Evolutionary conservation across 2,329 filamentous ascomycete species (phyloP).

Genomic region (Fusarium compactum): DNA sequence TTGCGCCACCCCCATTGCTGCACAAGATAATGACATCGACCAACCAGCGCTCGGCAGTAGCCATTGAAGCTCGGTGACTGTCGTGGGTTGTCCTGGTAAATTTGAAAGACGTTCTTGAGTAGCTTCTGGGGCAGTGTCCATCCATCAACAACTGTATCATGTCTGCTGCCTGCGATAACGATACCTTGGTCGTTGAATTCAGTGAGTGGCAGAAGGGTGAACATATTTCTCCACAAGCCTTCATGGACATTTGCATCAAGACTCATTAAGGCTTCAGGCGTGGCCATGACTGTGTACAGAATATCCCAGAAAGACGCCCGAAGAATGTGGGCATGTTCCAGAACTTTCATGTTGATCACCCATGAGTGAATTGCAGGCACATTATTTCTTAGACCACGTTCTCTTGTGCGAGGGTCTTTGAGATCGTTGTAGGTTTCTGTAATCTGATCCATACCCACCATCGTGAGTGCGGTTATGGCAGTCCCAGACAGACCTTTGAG

Average conservation of each 20-base stretch:
- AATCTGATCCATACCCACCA: slow-evolving; percentile 58
- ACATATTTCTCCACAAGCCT: slow-evolving; percentile 68
- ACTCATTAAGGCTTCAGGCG: slow-evolving; percentile 51
- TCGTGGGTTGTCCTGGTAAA: slow-evolving; percentile 67
- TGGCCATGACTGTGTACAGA: slow-evolving; percentile 58
- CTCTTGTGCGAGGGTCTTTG: slow-evolving; percentile 58
- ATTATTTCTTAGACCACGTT: slow-evolving; percentile 65
- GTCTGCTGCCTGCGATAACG: slow-evolving; percentile 53
- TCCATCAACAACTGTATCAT: slow-evolving; percentile 59
- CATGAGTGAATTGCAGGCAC: slow-evolving; percentile 64
- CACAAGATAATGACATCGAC: slow-evolving; percentile 72
- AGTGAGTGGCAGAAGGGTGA: slow-evolving; percentile 69
- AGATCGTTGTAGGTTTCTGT: slow-evolving; percentile 62
- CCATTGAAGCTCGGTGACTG: slow-evolving; percentile 74
- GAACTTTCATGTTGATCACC: slow-evolving; percentile 67
- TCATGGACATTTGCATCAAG: slow-evolving; percentile 65
- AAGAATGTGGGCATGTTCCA: slow-evolving; percentile 64
- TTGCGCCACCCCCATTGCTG: slow-evolving; percentile 74
- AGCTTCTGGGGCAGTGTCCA: slow-evolving; percentile 71
- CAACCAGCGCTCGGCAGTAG: slow-evolving; percentile 70
- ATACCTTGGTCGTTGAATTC: slow-evolving; percentile 70
- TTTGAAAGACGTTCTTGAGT: slow-evolving; percentile 66
- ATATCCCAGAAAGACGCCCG: slow-evolving; percentile 72
- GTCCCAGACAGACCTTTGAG: slow-evolving; percentile 58
- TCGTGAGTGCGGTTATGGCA: slow-evolving; percentile 56